Evolutionary conservation across 208 protist species (phyloP).

Genomic region (Trypanosoma boissoni): DNA sequence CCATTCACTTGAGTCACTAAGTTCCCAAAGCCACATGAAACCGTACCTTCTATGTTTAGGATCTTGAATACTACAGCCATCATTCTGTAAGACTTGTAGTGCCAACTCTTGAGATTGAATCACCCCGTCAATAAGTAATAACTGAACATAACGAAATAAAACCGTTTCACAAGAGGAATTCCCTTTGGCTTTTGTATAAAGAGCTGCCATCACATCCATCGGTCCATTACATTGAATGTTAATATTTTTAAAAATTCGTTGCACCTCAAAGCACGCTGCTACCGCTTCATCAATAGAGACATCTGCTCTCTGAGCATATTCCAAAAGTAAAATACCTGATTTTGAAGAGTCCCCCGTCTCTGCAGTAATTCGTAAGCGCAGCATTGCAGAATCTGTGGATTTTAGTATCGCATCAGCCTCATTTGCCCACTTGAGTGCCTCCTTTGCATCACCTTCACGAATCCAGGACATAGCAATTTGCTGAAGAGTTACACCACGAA

Average conservation of each 20-base stretch:
- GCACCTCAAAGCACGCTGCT: slow-evolving; percentile 28
- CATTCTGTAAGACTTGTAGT: slow-evolving; percentile 21
- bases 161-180: slow-evolving; percentile 13
- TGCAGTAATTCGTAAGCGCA: slow-evolving; percentile 20
- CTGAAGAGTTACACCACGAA: slow-evolving; percentile 20
- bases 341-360: slow-evolving; percentile 12
- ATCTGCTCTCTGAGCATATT: slow-evolving; percentile 27
- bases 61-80: slow-evolving; percentile 23
- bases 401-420: slow-evolving; percentile 20
- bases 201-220: slow-evolving; percentile 21
- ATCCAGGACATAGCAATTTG: slow-evolving; percentile 30
- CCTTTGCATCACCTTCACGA: slow-evolving; percentile 20
- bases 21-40: slow-evolving; percentile 32
- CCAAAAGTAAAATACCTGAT: slow-evolving; percentile 14
- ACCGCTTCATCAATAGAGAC: slow-evolving; percentile 24
- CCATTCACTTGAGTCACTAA: slow-evolving; percentile 20
- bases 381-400: slow-evolving; percentile 17
- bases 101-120: slow-evolving; percentile 14
- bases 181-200: slow-evolving; percentile 11
- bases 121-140: slow-evolving; percentile 19
- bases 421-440: slow-evolving; percentile 18
- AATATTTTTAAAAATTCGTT: slow-evolving; percentile 22
- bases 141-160: slow-evolving; percentile 23
- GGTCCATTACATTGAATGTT: slow-evolving; percentile 6
- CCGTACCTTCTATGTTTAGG: slow-evolving; percentile 20